A percentile compares a stretch with the other conserved stretches of the same genome.
Evolutionary conservation across 768 basidiomycete genomes (phyloP).

Genomic region (Multifurca ochricompacta): DNA sequence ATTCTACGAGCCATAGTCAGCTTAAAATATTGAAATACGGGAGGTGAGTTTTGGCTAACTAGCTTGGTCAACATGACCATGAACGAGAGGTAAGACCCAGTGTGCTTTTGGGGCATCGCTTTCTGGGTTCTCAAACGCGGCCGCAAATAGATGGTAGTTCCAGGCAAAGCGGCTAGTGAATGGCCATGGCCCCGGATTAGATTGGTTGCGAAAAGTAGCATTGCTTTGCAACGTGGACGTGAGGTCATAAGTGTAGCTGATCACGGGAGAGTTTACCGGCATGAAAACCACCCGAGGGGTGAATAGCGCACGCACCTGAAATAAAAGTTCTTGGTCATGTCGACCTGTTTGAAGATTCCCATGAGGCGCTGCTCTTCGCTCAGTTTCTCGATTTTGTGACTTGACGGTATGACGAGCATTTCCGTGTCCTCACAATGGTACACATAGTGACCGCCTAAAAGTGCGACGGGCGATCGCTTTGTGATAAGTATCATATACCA

Average conservation of each 20-base stretch:
- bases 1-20: slow-evolving; percentile 45
- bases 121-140: slow-evolving; percentile 47
- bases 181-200: slow-evolving; percentile 42
- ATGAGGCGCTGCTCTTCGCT: slow-evolving; percentile 85
- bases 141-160: slow-evolving; percentile 83
- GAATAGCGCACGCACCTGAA: slow-evolving; percentile 54
- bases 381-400: slow-evolving; percentile 79
- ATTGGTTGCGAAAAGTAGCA: slow-evolving; percentile 50
- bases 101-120: slow-evolving; percentile 43
- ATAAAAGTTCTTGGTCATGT: slow-evolving; percentile 99
- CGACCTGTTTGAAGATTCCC: slow-evolving; percentile 91
- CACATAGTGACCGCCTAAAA: slow-evolving; percentile 91
- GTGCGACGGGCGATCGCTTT: slow-evolving; percentile 84
- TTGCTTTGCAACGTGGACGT: slow-evolving; percentile 95
- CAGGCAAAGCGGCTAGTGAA: slow-evolving; percentile 90
- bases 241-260: slow-evolving; percentile 91
- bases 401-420: slow-evolving; percentile 66
- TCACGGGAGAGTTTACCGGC: background rate
- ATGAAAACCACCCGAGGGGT: background rate
- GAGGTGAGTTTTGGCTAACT: slow-evolving; percentile 49
- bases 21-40: background rate
- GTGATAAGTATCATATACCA: slow-evolving; percentile 93
- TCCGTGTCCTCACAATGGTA: slow-evolving; percentile 94
- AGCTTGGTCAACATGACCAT: slow-evolving; percentile 97
- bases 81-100: slow-evolving; percentile 88